Base-by-base conservation (phyloP, 495 filamentous ascomycete genomes). In the Penicillium bialowiezense region DNA sequence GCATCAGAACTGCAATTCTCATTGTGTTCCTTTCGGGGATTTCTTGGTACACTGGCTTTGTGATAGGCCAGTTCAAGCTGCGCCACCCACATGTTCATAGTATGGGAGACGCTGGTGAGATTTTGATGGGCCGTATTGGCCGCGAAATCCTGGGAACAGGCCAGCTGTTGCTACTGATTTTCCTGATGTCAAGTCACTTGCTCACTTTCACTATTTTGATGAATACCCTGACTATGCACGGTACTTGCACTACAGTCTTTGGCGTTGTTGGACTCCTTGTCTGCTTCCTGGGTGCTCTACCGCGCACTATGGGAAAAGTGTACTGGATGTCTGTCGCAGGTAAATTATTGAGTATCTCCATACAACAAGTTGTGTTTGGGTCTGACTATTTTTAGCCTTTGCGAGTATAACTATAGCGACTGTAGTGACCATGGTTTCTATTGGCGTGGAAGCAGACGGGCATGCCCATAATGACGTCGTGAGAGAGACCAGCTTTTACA, bases 151-250 rank as follows among this genome's bases (percentile, higher is more conserved):
- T 82, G 47, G 77, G 77, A n/a, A 60, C 67, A 37, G 82, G 79
- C 56, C 83, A 85, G 55, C 63, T 78, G 7, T 52, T 87, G 24
- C 79, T 88, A 46, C 71, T 88, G 23, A 63, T 84, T 20, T 89
- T 90, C 68, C 80, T 87, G 49, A 83, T 86, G 70, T 87, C 77
- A 13, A 86, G 83, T 13, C 88, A 92, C 56, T 75, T 90, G 38
- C 69, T 91, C 33, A 87, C 84, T 0, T 89, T 89, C 56, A 79
- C 78, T 9, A 86, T 91, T 50, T 81, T 83, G 62, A 78, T 90
- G 64, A 84, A 84, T 42, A 80, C 74, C 17, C 65, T 91, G 35
- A 82, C 84, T 5, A 62, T 80, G 1, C 77, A 88, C 57, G 80
- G 72, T 3, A 68, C 75, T 0, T 92, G 89, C 60, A 83, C 84